Conservation (phyloP, 352 stramenopile species). For the Globisporangium canariense region DNA sequence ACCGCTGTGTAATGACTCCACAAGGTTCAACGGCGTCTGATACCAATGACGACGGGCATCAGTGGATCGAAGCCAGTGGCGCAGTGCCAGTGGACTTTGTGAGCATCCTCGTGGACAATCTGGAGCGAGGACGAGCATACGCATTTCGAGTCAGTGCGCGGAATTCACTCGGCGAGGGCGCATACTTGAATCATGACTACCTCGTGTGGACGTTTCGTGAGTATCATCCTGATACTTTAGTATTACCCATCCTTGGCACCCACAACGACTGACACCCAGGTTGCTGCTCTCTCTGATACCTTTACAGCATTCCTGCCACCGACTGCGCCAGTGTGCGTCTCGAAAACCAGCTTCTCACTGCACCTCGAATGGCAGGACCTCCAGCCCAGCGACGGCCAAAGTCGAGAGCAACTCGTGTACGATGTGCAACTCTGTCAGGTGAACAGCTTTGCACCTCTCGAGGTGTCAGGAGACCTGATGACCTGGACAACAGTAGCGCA, state of each 20-base stretch:
- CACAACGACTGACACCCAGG: not conserved
- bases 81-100: constrained; percentile 18
- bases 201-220: constrained; percentile 25
- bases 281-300: not conserved
- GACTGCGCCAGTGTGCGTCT: constrained; percentile 17
- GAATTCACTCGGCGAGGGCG: constrained; percentile 23
- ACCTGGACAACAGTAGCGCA: constrained; percentile 15
- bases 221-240: constrained; percentile 7
- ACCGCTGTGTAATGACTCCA: not conserved
- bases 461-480: not conserved
- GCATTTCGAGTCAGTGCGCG: constrained; percentile 20
- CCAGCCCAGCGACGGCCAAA: not conserved
- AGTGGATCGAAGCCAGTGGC: constrained; percentile 12
- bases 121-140: constrained; percentile 17
- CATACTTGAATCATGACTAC: constrained; percentile 6
- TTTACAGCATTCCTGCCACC: constrained; percentile 24
- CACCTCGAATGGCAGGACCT: constrained; percentile 21
- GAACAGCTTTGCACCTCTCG: not conserved
- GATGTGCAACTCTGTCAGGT: constrained; percentile 26
- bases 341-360: constrained; percentile 22
- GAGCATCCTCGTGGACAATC: constrained; percentile 8
- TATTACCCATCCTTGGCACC: not conserved
- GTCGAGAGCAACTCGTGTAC: constrained; percentile 13
- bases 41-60: not conserved
- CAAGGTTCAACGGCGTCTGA: not conserved